Conservation (phyloP, 2,329 filamentous ascomycete species). For the Alternaria conjuncta region DNA sequence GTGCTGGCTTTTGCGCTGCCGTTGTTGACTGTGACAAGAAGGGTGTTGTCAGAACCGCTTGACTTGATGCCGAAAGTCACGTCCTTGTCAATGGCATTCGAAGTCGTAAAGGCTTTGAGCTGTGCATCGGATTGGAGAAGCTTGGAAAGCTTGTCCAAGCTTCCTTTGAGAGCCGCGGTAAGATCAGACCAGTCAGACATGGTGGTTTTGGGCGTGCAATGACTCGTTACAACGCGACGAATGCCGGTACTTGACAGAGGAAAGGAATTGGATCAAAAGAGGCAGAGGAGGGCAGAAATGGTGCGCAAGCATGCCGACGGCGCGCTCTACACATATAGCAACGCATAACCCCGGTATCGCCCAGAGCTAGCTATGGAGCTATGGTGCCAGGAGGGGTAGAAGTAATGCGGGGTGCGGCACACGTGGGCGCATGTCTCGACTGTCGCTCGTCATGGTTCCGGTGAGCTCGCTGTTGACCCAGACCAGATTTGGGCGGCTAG, state of each 20-base stretch:
- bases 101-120: conserved; percentile 46
- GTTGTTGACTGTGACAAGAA: conserved; percentile 44
- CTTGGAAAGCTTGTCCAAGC: conserved; percentile 38
- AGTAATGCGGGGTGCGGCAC: conserved; percentile 32
- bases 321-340: conserved; percentile 15
- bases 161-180: conserved; percentile 38
- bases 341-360: conserved; percentile 7
- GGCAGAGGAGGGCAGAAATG: not conserved
- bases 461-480: conserved; percentile 7
- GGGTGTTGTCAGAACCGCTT: conserved; percentile 39
- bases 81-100: conserved; percentile 42
- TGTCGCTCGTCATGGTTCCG: conserved; percentile 15
- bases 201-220: not conserved
- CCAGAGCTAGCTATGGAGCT: conserved; percentile 24
- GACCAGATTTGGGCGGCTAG: conserved; percentile 10
- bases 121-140: conserved; percentile 43
- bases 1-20: conserved; percentile 36
- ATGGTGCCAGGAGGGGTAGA: conserved; percentile 39
- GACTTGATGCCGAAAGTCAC: conserved; percentile 47
- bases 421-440: conserved; percentile 32
- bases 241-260: not conserved
- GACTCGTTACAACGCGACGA: not conserved
- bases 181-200: conserved; percentile 47
- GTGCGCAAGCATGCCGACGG: not conserved
- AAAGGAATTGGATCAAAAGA: not conserved